A percentile compares a stretch with the other conserved stretches of the same genome.
Conservation (phyloP, 192 early-diverging fungal genomes). For the Backusella westeae region DNA sequence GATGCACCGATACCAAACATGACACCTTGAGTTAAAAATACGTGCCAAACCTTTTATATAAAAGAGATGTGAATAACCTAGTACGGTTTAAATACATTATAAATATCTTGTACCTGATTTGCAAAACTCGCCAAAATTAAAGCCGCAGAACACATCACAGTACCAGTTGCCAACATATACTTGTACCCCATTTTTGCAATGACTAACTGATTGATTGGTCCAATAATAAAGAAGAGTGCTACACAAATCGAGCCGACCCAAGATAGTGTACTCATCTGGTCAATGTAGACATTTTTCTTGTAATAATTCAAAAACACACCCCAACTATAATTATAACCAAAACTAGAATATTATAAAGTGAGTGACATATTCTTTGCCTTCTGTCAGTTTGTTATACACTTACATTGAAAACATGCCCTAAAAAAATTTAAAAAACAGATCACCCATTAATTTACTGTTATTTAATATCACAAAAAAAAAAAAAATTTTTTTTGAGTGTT, state of each 20-base stretch:
- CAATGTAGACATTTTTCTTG: conserved; percentile 36
- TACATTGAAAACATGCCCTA: conserved; percentile 32
- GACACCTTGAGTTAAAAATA: conserved; percentile 72
- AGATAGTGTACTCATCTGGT: conserved; percentile 38
- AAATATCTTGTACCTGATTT: conserved; percentile 12
- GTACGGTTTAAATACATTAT: background rate
- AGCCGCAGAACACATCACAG: conserved; percentile 36
- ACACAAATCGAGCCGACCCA: conserved; percentile 51
- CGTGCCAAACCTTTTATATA: conserved; percentile 56
- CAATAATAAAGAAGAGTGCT: conserved; percentile 42
- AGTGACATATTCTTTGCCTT: background rate
- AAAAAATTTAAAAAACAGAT: background rate
- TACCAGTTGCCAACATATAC: conserved; percentile 46
- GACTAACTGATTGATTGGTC: conserved; percentile 32
- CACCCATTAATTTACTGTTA: background rate
- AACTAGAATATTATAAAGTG: conserved; percentile 25
- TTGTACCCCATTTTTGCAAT: conserved; percentile 50
- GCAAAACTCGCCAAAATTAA: conserved; percentile 49
- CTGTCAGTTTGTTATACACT: background rate
- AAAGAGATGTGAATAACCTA: background rate
- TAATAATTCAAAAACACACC: conserved; percentile 49
- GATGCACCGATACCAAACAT: conserved; percentile 71
- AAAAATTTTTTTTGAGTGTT: conserved; percentile 19
- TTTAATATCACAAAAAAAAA: background rate
- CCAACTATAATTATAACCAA: conserved; percentile 49